Conservation (phyloP, 2,329 filamentous ascomycete genomes). For the Aspergillus phoenicis region DNA sequence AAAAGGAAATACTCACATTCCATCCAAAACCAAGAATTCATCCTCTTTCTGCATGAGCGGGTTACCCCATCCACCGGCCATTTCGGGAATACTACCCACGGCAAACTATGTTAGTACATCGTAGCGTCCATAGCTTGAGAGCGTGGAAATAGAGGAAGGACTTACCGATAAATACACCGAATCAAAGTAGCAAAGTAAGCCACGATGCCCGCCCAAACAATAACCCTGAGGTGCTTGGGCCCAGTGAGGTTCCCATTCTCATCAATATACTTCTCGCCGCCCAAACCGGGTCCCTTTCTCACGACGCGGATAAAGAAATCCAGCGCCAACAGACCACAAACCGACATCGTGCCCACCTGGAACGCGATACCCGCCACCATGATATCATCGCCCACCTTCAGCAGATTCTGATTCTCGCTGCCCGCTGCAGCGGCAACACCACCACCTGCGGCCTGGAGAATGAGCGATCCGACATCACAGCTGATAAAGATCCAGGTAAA, state of each 20-base stretch:
- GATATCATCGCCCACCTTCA: slow-evolving; percentile 55
- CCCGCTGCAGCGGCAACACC: slow-evolving; percentile 58
- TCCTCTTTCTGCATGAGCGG: slow-evolving; percentile 50
- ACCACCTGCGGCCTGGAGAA: slow-evolving; percentile 61
- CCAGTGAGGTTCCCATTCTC: not conserved
- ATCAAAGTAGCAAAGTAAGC: slow-evolving; percentile 46
- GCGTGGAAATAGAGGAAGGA: not conserved
- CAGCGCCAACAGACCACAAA: slow-evolving; percentile 43
- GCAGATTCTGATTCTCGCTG: slow-evolving; percentile 38
- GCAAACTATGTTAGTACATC: slow-evolving; percentile 1
- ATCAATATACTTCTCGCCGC: slow-evolving; percentile 29
- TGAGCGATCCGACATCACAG: slow-evolving; percentile 62
- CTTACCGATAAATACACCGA: slow-evolving; percentile 49
- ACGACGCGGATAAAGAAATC: slow-evolving; percentile 49
- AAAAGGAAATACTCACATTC: slow-evolving; percentile 43
- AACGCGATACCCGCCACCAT: slow-evolving; percentile 62
- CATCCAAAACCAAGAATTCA: slow-evolving; percentile 53
- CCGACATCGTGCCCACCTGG: slow-evolving; percentile 55
- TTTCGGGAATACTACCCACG: slow-evolving; percentile 48
- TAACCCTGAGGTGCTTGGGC: slow-evolving; percentile 26
- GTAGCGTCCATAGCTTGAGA: not conserved
- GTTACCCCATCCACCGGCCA: slow-evolving; percentile 54
- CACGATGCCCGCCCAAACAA: slow-evolving; percentile 34
- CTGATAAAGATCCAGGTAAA: slow-evolving; percentile 64
- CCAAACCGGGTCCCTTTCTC: slow-evolving; percentile 28